Conservation (phyloP, 2,329 filamentous ascomycete genomes). For the Aspergillus fumigatiaffinis region DNA sequence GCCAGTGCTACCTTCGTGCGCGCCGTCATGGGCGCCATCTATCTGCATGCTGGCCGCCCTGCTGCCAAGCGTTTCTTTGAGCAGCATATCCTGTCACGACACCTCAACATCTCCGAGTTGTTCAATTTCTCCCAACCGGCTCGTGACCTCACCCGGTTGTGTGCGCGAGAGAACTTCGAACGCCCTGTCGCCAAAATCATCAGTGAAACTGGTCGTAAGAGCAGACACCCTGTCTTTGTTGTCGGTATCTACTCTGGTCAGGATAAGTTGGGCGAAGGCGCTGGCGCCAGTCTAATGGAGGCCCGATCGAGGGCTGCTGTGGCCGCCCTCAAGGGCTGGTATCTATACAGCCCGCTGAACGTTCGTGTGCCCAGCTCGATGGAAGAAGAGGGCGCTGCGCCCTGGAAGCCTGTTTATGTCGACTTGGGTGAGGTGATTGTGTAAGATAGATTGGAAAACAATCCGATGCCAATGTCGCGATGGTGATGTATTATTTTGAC, state of each 20-base stretch:
- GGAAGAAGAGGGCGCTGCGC: conserved; percentile 56
- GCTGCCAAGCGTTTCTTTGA: conserved; percentile 78
- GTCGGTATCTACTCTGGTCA: conserved; percentile 89
- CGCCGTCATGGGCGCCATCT: conserved; percentile 78
- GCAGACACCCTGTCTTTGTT: conserved; percentile 82
- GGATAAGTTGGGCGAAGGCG: conserved; percentile 90
- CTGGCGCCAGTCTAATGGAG: conserved; percentile 71
- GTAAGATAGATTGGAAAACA: conserved; percentile 24
- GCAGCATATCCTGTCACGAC: conserved; percentile 76
- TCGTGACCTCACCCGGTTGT: conserved; percentile 76
- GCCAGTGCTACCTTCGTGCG: conserved; percentile 76
- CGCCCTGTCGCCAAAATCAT: conserved; percentile 79
- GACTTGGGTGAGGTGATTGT: conserved; percentile 68
- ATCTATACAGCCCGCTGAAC: conserved; percentile 78
- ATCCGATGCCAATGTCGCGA: conserved; percentile 6
- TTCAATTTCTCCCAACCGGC: conserved; percentile 84
- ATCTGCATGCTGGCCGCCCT: conserved; percentile 75
- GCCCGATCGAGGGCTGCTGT: conserved; percentile 77
- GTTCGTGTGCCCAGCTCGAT: conserved; percentile 67
- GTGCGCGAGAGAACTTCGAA: conserved; percentile 85
- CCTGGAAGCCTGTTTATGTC: conserved; percentile 65
- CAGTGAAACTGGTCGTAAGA: conserved; percentile 82
- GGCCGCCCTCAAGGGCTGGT: conserved; percentile 87
- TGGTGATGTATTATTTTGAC: conserved; percentile 14
- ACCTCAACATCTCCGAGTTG: conserved; percentile 69